These are phyloP conservation scores for Geum urbanum DNA, from an alignment of 306 rosid genomes.

Conservation along the genomic window DNA sequence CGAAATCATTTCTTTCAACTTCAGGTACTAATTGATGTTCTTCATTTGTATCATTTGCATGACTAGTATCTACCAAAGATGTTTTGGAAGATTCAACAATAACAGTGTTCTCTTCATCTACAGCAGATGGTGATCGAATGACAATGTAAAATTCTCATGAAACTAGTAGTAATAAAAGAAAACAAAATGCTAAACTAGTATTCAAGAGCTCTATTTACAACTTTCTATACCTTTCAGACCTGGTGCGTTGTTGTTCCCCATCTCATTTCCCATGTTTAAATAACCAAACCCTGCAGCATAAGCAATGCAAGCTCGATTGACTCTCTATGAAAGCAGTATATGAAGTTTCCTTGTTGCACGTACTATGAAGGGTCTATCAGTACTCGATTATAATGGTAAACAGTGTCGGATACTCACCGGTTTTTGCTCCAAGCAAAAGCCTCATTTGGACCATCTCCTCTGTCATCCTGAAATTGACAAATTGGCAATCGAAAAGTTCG, in stretches of 20 bases:
- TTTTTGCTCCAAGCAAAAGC: conserved; percentile 43
- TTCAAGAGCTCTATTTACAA: conserved; percentile 1
- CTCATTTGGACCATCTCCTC: conserved; percentile 41
- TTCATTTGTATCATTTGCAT: conserved; percentile 26
- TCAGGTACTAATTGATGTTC: conserved; percentile 28
- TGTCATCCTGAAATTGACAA: conserved; percentile 33
- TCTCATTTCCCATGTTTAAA: conserved; percentile 79
- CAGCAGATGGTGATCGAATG: conserved; percentile 21
- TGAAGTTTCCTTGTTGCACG: conserved; percentile 19
- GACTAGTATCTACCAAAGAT: conserved; percentile 21
- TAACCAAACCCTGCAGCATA: conserved; percentile 50
- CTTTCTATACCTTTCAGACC: conserved; percentile 56
- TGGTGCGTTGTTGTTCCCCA: conserved; percentile 74
- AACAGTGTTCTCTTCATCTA: conserved; percentile 53
- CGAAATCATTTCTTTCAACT: conserved; percentile 25
- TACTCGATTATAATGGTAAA: conserved; percentile 24
- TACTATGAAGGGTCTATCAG: conserved; percentile 57
- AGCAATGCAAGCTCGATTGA: conserved; percentile 25
- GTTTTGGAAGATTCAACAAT: conserved; percentile 34
- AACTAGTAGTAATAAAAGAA: background rate
- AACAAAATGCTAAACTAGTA: background rate
- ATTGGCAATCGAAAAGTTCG: conserved; percentile 9
- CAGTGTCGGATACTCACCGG: conserved; percentile 3
- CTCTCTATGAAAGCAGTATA: conserved; percentile 20
- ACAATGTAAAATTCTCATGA: conserved; percentile 7